Conservation (phyloP, 129 eudicot genomes). For the Flaveria linearis region DNA sequence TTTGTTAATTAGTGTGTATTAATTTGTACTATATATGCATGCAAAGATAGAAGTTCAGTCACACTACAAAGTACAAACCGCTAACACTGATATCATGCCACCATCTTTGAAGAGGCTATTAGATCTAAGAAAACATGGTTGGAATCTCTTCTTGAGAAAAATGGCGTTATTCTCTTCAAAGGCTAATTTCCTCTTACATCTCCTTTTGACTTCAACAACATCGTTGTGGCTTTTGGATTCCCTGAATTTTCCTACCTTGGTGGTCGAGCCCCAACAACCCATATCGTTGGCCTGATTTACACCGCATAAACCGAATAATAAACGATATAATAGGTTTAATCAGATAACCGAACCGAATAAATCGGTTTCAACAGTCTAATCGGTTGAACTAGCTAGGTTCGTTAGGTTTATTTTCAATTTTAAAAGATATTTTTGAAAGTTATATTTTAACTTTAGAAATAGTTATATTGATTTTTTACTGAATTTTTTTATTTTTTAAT, state of each 20-base stretch:
- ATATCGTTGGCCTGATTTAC: slow-evolving; percentile 30
- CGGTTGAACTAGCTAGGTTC: too few relatives aligned
- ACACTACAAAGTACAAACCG: slow-evolving; percentile 23
- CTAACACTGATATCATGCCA: not conserved
- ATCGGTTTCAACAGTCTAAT: too few relatives aligned
- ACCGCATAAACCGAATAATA: not conserved
- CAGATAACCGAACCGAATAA: too few relatives aligned
- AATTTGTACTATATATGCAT: slow-evolving; percentile 3
- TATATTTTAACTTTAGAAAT: too few relatives aligned
- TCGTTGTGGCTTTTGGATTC: slow-evolving; percentile 34
- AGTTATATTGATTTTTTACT: too few relatives aligned
- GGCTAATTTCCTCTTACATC: slow-evolving; percentile 27
- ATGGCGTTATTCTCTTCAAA: slow-evolving; percentile 21
- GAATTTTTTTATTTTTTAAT: too few relatives aligned
- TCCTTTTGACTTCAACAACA: slow-evolving; percentile 62
- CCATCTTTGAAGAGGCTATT: slow-evolving; percentile 37
- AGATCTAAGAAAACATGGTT: slow-evolving; percentile 45
- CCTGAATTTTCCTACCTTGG: slow-evolving; percentile 24
- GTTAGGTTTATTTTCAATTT: too few relatives aligned
- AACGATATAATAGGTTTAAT: too few relatives aligned
- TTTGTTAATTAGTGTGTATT: too few relatives aligned
- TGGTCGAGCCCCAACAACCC: slow-evolving; percentile 55
- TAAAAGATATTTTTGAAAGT: too few relatives aligned
- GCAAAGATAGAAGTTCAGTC: too few relatives aligned
- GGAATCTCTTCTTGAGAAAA: slow-evolving; percentile 19